A percentile compares a stretch with the other conserved stretches of the same genome.
Conservation (phyloP, 2,329 filamentous ascomycete species). For the Zasmidium angulare region DNA sequence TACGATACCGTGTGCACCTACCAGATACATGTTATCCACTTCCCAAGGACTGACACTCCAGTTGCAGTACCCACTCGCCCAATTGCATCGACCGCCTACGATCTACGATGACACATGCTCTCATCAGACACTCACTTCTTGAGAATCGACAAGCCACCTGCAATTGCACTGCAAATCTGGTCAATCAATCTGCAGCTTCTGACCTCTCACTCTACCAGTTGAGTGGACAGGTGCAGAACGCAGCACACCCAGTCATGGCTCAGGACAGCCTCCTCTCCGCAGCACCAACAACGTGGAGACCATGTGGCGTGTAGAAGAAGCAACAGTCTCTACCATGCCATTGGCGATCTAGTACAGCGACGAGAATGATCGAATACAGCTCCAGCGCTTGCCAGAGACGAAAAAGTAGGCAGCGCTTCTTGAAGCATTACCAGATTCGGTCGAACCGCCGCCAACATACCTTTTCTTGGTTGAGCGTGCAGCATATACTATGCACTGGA, state of each 20-base stretch:
- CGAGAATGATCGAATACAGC: neutral
- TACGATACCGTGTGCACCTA: neutral
- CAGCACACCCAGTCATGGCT: neutral
- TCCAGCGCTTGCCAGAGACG: conserved; percentile 1
- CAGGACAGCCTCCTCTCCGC: neutral
- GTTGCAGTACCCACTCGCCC: neutral
- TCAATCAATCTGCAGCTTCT: neutral
- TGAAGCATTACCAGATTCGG: conserved; percentile 1
- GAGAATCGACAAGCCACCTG: no score
- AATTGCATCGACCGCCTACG: no score
- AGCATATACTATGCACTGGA: conserved; percentile 4
- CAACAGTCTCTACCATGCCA: neutral
- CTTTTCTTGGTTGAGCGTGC: neutral
- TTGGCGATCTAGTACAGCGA: neutral
- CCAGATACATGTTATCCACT: neutral
- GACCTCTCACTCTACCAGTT: no score
- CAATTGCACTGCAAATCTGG: no score
- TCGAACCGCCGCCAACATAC: neutral
- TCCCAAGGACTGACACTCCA: neutral
- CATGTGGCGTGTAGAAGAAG: neutral
- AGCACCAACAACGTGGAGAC: conserved; percentile 4
- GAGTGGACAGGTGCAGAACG: neutral
- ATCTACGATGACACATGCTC: no score
- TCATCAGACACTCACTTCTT: no score
- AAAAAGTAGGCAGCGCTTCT: neutral